Conservation (phyloP, 441 rosid species). For the Gossypium schwendimanii region DNA sequence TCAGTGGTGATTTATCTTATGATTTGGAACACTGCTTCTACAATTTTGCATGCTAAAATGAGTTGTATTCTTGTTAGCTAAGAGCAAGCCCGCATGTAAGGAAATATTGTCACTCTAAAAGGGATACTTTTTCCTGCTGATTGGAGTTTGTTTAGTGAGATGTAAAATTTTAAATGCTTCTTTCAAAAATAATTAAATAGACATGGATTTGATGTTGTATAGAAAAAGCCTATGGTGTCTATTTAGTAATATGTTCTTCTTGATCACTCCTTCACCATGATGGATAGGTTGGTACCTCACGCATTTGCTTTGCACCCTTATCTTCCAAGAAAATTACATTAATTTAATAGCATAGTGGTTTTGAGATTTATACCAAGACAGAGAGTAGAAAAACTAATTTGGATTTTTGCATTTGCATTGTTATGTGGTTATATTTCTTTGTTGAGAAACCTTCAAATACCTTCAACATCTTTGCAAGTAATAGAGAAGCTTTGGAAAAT, state of each 20-base stretch:
- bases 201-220: background rate
- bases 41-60: background rate
- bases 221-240: background rate
- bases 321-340: background rate
- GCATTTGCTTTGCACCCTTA: constrained; percentile 1
- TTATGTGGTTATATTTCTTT: constrained; percentile 1
- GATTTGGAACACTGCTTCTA: background rate
- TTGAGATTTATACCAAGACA: background rate
- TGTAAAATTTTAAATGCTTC: background rate
- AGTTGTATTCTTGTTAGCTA: background rate
- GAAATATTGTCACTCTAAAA: background rate
- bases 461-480: background rate
- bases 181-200: background rate
- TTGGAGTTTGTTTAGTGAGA: constrained; percentile 3
- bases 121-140: background rate
- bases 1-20: background rate
- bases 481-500: background rate
- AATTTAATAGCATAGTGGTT: background rate
- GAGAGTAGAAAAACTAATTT: background rate
- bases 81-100: background rate
- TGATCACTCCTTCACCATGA: background rate
- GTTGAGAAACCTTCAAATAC: background rate
- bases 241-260: constrained; percentile 10
- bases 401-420: background rate
- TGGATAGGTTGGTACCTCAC: background rate